Evolutionary conservation across 495 filamentous ascomycete genomes (phyloP).

Genomic region (Penicillium silybi): DNA sequence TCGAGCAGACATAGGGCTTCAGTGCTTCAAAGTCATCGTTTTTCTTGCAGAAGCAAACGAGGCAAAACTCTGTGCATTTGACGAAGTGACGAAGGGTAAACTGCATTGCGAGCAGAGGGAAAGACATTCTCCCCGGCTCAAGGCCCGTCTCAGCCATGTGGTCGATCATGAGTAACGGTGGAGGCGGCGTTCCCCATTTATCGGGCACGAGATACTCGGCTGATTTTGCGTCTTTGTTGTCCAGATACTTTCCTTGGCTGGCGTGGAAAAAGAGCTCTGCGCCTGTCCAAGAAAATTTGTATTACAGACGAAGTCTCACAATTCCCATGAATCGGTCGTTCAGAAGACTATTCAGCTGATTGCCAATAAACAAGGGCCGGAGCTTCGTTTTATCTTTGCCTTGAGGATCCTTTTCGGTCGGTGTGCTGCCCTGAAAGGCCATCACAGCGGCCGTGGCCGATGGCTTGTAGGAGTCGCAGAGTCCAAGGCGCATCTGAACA

Average conservation of each 20-base stretch:
- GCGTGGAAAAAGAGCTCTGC: conserved; percentile 60
- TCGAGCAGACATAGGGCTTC: conserved; percentile 85
- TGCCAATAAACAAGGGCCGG: conserved; percentile 63
- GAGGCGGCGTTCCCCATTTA: conserved; percentile 21
- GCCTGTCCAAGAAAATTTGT: conserved; percentile 60
- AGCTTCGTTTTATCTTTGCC: not conserved
- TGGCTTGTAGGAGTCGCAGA: conserved; percentile 49
- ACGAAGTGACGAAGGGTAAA: conserved; percentile 77
- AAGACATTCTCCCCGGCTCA: conserved; percentile 35
- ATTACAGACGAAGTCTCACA: conserved; percentile 52
- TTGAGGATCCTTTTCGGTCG: not conserved
- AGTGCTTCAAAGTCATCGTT: conserved; percentile 75
- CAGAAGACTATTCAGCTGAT: conserved; percentile 66
- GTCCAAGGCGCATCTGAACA: conserved; percentile 42
- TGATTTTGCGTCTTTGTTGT: not conserved
- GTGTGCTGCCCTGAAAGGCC: conserved; percentile 40
- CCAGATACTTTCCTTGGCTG: conserved; percentile 31
- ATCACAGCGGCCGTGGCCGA: conserved; percentile 34
- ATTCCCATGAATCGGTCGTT: conserved; percentile 63
- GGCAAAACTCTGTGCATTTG: conserved; percentile 81
- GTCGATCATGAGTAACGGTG: conserved; percentile 43
- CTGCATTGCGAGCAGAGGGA: conserved; percentile 76
- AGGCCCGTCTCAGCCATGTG: conserved; percentile 38
- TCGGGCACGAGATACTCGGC: conserved; percentile 19
- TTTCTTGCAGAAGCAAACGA: conserved; percentile 76